These are phyloP conservation scores for Aureobasidium melanogenum DNA, from an alignment of 2,329 filamentous ascomycete genomes.

Conservation along the genomic window DNA sequence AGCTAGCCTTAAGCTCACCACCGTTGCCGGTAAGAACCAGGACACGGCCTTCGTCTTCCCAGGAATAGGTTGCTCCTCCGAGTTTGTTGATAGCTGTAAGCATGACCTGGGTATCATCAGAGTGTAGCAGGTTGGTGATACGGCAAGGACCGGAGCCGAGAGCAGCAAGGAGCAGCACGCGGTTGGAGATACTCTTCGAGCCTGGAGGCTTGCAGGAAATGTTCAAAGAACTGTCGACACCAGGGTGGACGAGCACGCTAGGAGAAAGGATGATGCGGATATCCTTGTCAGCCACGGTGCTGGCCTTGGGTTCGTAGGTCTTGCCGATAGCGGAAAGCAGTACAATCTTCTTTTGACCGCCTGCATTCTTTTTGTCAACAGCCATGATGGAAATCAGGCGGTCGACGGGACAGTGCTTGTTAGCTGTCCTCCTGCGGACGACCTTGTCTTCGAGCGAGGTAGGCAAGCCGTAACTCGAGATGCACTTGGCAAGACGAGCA, in stretches of 20 bases:
- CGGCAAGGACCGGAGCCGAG: constrained; percentile 78
- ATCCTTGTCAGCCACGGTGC: constrained; percentile 74
- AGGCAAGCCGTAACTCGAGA: constrained; percentile 86
- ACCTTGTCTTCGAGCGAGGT: constrained; percentile 76
- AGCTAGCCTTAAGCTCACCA: constrained; percentile 69
- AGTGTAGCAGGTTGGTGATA: constrained; percentile 87
- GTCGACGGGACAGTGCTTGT: constrained; percentile 81
- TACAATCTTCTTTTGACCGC: constrained; percentile 90
- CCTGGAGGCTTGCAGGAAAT: constrained; percentile 81
- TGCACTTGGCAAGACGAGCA: constrained; percentile 81
- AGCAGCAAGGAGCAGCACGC: constrained; percentile 86
- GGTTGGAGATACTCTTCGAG: constrained; percentile 96
- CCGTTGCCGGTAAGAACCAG: constrained; percentile 84
- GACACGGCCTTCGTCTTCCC: constrained; percentile 90
- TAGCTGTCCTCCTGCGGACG: constrained; percentile 72
- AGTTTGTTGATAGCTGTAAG: constrained; percentile 79
- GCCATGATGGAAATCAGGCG: constrained; percentile 86
- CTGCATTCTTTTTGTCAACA: constrained; percentile 97
- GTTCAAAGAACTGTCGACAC: constrained; percentile 55
- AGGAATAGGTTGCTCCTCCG: constrained; percentile 78
- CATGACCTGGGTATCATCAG: constrained; percentile 97
- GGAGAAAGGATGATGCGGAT: constrained; percentile 79
- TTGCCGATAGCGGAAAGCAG: constrained; percentile 83
- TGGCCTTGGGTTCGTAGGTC: constrained; percentile 80
- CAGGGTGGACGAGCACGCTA: constrained; percentile 63